phyloP scores from a whole-genome alignment of 2,329 filamentous ascomycete genomes.

The Fusarium sp. region DNA sequence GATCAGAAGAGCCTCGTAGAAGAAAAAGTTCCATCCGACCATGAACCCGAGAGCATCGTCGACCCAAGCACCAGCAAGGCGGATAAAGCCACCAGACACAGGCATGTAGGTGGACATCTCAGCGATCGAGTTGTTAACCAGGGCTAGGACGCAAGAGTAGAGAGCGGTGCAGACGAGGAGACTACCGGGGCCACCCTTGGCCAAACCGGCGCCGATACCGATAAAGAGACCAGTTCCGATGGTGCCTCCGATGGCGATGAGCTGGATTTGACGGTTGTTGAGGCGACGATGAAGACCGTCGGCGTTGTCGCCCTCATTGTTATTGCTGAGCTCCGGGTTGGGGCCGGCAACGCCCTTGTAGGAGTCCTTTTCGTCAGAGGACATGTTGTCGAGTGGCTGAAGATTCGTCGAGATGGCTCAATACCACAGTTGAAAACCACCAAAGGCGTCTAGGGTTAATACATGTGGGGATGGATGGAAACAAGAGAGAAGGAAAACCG shows the following conservation, averaged over 20 bases:
- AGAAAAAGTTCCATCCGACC: constrained; percentile 48
- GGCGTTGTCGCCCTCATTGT: constrained; percentile 15
- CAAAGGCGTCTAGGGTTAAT: constrained; percentile 8
- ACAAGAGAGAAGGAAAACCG: neutral
- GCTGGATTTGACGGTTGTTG: constrained; percentile 36
- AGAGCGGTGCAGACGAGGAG: constrained; percentile 33
- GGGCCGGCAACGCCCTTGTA: constrained; percentile 28
- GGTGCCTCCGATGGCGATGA: constrained; percentile 31
- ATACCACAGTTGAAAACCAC: constrained; percentile 11
- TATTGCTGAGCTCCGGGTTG: neutral
- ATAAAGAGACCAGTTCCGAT: constrained; percentile 33
- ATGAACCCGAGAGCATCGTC: constrained; percentile 38
- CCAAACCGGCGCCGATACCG: constrained; percentile 33
- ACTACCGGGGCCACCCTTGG: constrained; percentile 30
- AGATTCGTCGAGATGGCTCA: neutral
- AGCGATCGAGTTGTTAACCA: constrained; percentile 37
- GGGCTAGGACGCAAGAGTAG: constrained; percentile 32
- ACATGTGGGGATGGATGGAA: constrained; percentile 10
- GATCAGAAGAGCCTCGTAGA: constrained; percentile 47
- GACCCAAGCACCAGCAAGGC: constrained; percentile 34
- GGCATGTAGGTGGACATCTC: constrained; percentile 39
- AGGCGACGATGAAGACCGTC: constrained; percentile 36
- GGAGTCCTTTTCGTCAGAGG: constrained; percentile 29
- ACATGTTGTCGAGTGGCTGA: constrained; percentile 23
- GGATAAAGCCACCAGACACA: constrained; percentile 34